These are phyloP conservation scores for Monilinia laxa DNA, from an alignment of 2,329 filamentous ascomycete genomes.

Conservation along the genomic window DNA sequence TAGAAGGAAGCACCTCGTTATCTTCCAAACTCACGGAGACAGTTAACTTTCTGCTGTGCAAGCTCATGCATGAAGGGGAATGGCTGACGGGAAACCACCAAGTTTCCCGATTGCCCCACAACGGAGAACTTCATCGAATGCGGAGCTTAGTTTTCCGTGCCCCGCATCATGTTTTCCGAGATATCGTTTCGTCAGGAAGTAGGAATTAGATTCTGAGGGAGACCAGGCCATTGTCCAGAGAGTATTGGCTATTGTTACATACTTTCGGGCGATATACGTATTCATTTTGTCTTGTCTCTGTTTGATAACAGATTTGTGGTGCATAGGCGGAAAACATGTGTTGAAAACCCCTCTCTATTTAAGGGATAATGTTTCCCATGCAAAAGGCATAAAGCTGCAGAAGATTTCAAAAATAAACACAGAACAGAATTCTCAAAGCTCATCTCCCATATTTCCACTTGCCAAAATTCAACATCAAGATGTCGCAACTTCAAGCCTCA, in stretches of 20 bases:
- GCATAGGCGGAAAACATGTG: not conserved
- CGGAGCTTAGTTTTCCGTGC: not conserved
- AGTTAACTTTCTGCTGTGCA: not conserved
- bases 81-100: not conserved
- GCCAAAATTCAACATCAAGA: not conserved
- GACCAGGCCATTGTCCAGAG: not conserved
- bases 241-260: not conserved
- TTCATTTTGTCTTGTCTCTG: not conserved
- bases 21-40: not conserved
- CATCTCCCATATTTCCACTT: not conserved
- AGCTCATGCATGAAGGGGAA: not conserved
- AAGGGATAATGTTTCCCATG: not conserved
- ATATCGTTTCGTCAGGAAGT: not conserved
- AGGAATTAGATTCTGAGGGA: not conserved
- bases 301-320: not conserved
- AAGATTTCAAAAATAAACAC: no score
- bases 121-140: not conserved
- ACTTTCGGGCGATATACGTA: not conserved
- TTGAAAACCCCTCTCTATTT: not conserved
- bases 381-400: not conserved
- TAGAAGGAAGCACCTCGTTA: not conserved
- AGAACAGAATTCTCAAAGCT: not conserved
- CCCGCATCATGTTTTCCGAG: conserved; percentile 10
- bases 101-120: not conserved
- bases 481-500: not conserved